Base-by-base conservation (phyloP, 2,329 filamentous ascomycete genomes). In the Fragosphaeria purpurea region DNA sequence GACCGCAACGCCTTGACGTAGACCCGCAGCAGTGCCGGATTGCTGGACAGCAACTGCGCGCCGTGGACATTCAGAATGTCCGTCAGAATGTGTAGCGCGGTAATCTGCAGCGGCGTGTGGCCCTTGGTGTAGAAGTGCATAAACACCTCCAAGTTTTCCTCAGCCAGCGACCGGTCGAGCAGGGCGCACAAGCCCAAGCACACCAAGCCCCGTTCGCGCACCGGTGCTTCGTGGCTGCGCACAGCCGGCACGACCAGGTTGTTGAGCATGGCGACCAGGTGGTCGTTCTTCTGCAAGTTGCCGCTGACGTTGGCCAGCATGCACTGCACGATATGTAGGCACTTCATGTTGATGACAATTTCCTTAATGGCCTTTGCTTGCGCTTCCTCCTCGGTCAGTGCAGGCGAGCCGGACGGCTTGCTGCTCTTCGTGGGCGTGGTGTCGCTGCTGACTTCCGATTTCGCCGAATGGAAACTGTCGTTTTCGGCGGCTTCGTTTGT, bases 341-440 rank as follows among this genome's bases (percentile, higher is more conserved):
- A 97, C 70, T 97, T 97, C 80, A 96, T 90, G 72, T 97, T 97
- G 65, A 97, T 86, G 72, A 96, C 83, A 62, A 96, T 93, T 68
- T 96, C 89, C 57, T 81, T 83, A 57, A 96, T 81, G 1, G 86
- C 88, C 69, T 90, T 94, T 44, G 78, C 76, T 58, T 80, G 75
- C 8, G 80, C 79, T 55, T 83, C 80, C 58, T 86, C 85, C 51
- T 85, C 81, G 47, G 70, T 77, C 51, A 78, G 59, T 50, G 73
- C 72, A 12, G 65, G 59, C 10, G 33, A 32, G 11, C 34, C 33
- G n/a, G 48, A 35, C 7, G 46, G 44, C 59, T 72, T 74, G 46
- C 65, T 66, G 41, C 64, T 65, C 57, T 70, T 73, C 8, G 72
- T 74, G 31, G 77, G 72, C 41, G 77, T 81, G 50, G 72, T 75